Evolutionary conservation across 176 grass and related monocot genomes (phyloP), one percentile per base, ranked within the genome.

Genomic region (Tuctoria greenei): DNA sequence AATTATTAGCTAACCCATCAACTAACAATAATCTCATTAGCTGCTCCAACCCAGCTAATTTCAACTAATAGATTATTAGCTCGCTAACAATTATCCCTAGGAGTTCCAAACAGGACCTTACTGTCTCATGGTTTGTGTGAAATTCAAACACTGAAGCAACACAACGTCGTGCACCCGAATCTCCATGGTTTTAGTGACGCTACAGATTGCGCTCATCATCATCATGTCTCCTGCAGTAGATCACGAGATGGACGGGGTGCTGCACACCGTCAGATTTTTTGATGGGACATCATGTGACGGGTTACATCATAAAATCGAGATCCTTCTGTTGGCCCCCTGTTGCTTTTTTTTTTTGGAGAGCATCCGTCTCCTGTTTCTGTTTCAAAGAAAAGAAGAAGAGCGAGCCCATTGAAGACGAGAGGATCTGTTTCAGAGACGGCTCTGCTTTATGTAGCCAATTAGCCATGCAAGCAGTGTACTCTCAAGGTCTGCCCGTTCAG

Each of bases 211-310:
- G 49, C 10, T 47, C 59, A 76, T 76, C 78, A 76, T 76, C 78
- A 77, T 65, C 47, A 39, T 47, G 72, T 47, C 58, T 7, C 47
- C 47, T 14, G 28, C 47, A 0, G 36, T 26, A 55, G 78, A 81
- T 86, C 84, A 81, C 72, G 84, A 77, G 66, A 70, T 39, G 43
- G 31, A n/a, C n/a, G n/a, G n/a, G n/a, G n/a, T n/a, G 31, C 21
- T 27, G 38, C n/a, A 6, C 16, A 59, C 52, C 8, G 64, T 23
- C 61, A 55, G 59, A 44, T 69, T 75, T 3, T 31, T 81, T 79
- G 44, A 65, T 64, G 46, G 61, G 72, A 71, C 72, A 71, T 76
- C 10, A 76, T 71, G 58, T 47, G 64, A 44, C 64, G 21, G 26
- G 21, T 59, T 63, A 45, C 66, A 44, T 76, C 45, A 81, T 16